Evolutionary conservation across 192 early-diverging fungal species (phyloP).

Genomic region (Hyaloraphidium curvatum): DNA sequence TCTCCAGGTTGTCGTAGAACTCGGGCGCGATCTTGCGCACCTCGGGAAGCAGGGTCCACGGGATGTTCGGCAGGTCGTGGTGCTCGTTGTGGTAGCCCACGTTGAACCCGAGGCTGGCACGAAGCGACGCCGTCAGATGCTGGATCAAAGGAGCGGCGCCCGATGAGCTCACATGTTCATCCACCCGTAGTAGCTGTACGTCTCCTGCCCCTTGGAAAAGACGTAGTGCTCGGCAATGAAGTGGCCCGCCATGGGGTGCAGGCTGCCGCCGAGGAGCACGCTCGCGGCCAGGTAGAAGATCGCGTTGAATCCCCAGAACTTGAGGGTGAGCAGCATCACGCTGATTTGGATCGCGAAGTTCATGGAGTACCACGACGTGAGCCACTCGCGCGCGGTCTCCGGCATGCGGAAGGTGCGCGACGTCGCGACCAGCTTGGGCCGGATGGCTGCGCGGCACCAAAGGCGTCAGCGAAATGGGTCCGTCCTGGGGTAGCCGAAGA

Average conservation of each 20-base stretch:
- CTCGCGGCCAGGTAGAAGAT: conserved; percentile 41
- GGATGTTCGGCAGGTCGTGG: conserved; percentile 82
- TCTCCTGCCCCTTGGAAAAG: conserved; percentile 81
- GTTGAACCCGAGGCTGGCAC: conserved; percentile 53
- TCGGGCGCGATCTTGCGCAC: conserved; percentile 63
- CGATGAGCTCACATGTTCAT: conserved; percentile 32
- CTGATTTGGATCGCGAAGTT: conserved; percentile 19
- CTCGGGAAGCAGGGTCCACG: conserved; percentile 70
- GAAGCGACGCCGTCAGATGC: neutral
- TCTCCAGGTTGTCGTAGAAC: conserved; percentile 69
- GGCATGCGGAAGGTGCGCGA: conserved; percentile 7
- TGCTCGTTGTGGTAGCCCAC: conserved; percentile 97
- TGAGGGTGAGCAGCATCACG: conserved; percentile 12
- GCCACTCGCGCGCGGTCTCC: conserved; percentile 7
- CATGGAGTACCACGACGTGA: conserved; percentile 21
- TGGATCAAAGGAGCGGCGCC: neutral
- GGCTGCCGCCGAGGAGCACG: conserved; percentile 60
- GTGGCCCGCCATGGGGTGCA: conserved; percentile 87
- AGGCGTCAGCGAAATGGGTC: neutral
- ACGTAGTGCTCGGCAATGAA: conserved; percentile 97
- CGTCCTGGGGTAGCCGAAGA: neutral
- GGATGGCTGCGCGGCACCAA: conserved; percentile 11
- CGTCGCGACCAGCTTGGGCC: conserved; percentile 16
- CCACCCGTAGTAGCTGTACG: conserved; percentile 90
- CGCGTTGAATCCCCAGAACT: conserved; percentile 19